Percentiles rank a stretch among this genome's conserved stretches.
phyloP scores from a whole-genome alignment of 345 rosid genomes.

The Combretum micranthum region DNA sequence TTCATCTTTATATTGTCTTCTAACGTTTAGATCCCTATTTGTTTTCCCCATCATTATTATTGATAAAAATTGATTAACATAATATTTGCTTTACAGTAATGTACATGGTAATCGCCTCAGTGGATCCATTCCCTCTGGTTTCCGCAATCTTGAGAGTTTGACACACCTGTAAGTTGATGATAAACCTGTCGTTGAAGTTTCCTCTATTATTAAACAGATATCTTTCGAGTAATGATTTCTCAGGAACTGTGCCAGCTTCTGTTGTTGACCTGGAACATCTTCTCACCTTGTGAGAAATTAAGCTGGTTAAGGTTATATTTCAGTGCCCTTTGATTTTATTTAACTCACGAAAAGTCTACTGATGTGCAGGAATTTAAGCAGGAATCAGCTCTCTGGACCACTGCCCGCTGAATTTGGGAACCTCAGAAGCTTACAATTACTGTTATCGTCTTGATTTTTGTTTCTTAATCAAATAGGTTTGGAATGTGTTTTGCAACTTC shows the following conservation, averaged over 20 bases:
- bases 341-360: not conserved
- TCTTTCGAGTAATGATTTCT: conserved; percentile 70
- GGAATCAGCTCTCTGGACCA: conserved; percentile 52
- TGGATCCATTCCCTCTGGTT: conserved; percentile 75
- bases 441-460: conserved; percentile 35
- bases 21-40: not conserved
- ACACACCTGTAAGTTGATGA: conserved; percentile 66
- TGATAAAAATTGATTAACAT: no score
- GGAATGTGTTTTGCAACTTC: not conserved
- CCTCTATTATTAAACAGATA: conserved; percentile 42
- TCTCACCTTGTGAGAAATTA: conserved; percentile 55
- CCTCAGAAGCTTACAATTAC: conserved; percentile 65
- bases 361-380: conserved; percentile 57
- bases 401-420: conserved; percentile 79
- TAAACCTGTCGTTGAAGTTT: not conserved
- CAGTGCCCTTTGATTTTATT: not conserved
- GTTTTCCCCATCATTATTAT: not conserved
- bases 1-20: not conserved
- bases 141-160: conserved; percentile 68
- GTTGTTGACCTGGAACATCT: conserved; percentile 92
- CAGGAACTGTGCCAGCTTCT: conserved; percentile 69
- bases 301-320: not conserved
- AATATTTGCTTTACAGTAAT: conserved; percentile 35
- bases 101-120: conserved; percentile 74
- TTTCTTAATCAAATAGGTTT: no score